These are phyloP conservation scores for Neonectria ditissima DNA, from an alignment of 2,329 filamentous ascomycete genomes.

Conservation along the genomic window DNA sequence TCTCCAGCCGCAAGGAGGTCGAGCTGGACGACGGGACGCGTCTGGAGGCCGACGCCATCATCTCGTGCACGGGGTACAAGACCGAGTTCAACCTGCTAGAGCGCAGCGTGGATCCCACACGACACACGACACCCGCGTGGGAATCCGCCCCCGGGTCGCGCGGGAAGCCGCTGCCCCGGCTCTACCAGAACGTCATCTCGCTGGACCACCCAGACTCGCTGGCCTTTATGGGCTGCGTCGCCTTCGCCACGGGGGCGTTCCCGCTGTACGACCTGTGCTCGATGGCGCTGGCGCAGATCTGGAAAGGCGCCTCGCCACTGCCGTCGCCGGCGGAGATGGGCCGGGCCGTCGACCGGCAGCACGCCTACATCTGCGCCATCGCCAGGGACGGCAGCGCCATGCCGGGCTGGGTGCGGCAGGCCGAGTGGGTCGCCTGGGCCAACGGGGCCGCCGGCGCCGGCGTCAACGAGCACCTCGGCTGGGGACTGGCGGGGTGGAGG, in stretches of 20 bases:
- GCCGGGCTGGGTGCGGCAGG: constrained; percentile 46
- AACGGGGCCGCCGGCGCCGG: constrained; percentile 57
- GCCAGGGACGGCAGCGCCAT: constrained; percentile 43
- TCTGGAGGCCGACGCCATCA: constrained; percentile 46
- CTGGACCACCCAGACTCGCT: constrained; percentile 56
- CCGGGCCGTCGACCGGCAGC: constrained; percentile 48
- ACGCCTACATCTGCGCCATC: constrained; percentile 48
- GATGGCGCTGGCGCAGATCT: constrained; percentile 59
- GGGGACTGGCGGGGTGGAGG: constrained; percentile 53
- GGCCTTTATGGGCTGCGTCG: constrained; percentile 55
- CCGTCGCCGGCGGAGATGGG: constrained; percentile 54
- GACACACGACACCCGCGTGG: constrained; percentile 39
- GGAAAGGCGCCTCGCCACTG: constrained; percentile 52
- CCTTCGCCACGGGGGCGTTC: constrained; percentile 50
- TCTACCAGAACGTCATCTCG: constrained; percentile 61
- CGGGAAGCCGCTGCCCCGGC: constrained; percentile 48
- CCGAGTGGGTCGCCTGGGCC: constrained; percentile 54
- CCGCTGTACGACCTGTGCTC: constrained; percentile 56
- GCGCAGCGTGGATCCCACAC: constrained; percentile 42
- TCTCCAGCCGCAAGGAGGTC: constrained; percentile 41
- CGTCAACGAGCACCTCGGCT: constrained; percentile 55
- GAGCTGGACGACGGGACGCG: constrained; percentile 47
- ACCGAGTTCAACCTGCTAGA: constrained; percentile 48
- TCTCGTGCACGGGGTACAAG: constrained; percentile 52
- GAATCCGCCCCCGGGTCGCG: constrained; percentile 41